Percentiles rank a stretch among this genome's conserved stretches.
Evolutionary conservation across 768 basidiomycete genomes (phyloP).

Genomic region (Pleurotus tuoliensis): DNA sequence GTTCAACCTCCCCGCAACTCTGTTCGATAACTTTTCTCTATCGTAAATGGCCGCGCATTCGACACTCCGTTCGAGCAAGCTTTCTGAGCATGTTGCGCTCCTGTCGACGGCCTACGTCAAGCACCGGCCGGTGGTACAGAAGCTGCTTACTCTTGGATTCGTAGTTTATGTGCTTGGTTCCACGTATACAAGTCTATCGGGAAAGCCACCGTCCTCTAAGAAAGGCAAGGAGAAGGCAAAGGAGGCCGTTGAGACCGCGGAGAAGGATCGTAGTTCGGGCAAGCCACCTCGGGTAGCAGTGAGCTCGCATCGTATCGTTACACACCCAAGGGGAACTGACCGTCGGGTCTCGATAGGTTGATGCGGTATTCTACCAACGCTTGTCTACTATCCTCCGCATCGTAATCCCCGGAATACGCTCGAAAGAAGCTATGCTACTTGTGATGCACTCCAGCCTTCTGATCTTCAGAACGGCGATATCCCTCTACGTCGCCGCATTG

Average conservation of each 20-base stretch:
- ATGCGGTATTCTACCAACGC: conserved; percentile 84
- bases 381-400: conserved; percentile 76
- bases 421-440: conserved; percentile 85
- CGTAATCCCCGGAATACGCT: conserved; percentile 80
- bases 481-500: conserved; percentile 89
- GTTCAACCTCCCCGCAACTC: neutral
- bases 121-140: conserved; percentile 73
- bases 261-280: conserved; percentile 25
- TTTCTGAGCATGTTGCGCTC: conserved; percentile 36
- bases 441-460: conserved; percentile 87
- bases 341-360: conserved; percentile 50
- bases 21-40: no score
- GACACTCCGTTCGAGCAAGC: conserved; percentile 26
- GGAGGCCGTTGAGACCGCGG: conserved; percentile 11
- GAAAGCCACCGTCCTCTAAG: conserved; percentile 38
- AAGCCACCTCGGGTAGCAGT: conserved; percentile 68
- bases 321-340: neutral
- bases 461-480: conserved; percentile 86
- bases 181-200: conserved; percentile 56
- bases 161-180: conserved; percentile 65
- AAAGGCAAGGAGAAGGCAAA: conserved; percentile 27
- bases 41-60: conserved; percentile 28
- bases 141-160: conserved; percentile 63
- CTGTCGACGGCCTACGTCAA: conserved; percentile 51
- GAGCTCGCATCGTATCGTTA: conserved; percentile 19